phyloP scores from a whole-genome alignment of 371 early-diverging fungal genomes.

The Mortierella sp. region DNA sequence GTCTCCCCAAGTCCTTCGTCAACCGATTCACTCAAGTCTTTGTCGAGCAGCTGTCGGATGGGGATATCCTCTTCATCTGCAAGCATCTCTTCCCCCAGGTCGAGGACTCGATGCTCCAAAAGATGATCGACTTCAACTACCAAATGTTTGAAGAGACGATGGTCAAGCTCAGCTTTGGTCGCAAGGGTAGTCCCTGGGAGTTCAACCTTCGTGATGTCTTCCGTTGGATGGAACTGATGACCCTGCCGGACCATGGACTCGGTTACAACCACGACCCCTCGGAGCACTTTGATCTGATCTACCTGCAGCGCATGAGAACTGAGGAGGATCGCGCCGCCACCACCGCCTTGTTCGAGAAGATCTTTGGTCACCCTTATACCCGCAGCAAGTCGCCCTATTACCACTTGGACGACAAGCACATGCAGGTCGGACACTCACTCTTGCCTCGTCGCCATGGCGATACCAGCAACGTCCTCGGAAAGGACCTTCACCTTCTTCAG shows the following conservation, averaged over 20 bases:
- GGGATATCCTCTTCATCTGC: slow-evolving; percentile 87
- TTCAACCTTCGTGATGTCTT: slow-evolving; percentile 97
- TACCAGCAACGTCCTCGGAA: slow-evolving; percentile 58
- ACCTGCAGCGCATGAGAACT: slow-evolving; percentile 91
- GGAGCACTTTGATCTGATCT: slow-evolving; percentile 84
- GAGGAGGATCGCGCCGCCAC: slow-evolving; percentile 82
- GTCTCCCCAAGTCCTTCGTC: slow-evolving; percentile 98
- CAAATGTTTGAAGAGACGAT: slow-evolving; percentile 89
- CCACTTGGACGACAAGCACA: slow-evolving; percentile 57
- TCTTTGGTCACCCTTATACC: slow-evolving; percentile 70
- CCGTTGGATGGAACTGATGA: slow-evolving; percentile 92
- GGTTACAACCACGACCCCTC: slow-evolving; percentile 68
- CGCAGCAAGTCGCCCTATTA: slow-evolving; percentile 62
- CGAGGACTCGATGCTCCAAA: slow-evolving; percentile 61
- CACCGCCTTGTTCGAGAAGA: slow-evolving; percentile 70
- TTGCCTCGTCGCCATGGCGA: slow-evolving; percentile 64
- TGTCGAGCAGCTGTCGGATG: slow-evolving; percentile 84
- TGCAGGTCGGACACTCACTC: slow-evolving; percentile 79
- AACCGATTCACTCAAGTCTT: slow-evolving; percentile 98
- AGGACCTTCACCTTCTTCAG: slow-evolving; percentile 73
- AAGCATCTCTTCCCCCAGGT: slow-evolving; percentile 76
- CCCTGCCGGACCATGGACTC: slow-evolving; percentile 58
- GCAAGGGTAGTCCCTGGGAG: slow-evolving; percentile 96
- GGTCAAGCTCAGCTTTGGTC: slow-evolving; percentile 84
- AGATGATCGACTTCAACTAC: slow-evolving; percentile 92